Conservation (phyloP, 169 alveolate species). For the Cryptosporidium sp. region DNA sequence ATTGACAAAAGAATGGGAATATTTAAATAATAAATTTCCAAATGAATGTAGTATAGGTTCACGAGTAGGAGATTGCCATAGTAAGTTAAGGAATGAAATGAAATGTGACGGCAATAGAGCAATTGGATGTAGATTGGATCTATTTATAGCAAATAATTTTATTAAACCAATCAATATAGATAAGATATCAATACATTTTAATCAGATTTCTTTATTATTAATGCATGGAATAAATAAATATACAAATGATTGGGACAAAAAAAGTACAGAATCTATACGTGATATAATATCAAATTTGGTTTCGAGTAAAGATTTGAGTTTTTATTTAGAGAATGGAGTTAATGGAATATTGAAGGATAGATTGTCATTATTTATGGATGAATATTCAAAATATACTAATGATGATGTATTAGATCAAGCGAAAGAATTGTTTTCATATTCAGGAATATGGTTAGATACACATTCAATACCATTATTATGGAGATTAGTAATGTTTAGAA, state of each 20-base stretch:
- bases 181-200: not conserved
- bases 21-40: constrained; percentile 76
- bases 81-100: constrained; percentile 53
- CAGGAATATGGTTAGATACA: constrained; percentile 40
- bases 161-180: constrained; percentile 76
- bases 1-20: constrained; percentile 75
- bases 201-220: constrained; percentile 31
- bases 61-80: constrained; percentile 80
- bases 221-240: constrained; percentile 34
- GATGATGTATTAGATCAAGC: not conserved
- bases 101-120: constrained; percentile 52
- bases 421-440: constrained; percentile 28
- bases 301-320: constrained; percentile 1
- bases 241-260: constrained; percentile 19
- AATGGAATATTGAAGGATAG: constrained; percentile 26
- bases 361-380: constrained; percentile 21
- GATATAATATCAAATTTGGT: constrained; percentile 30
- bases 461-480: constrained; percentile 56
- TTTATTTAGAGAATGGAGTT: constrained; percentile 25
- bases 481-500: constrained; percentile 51
- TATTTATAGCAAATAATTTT: constrained; percentile 76
- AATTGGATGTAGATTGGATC: constrained; percentile 61
- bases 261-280: not conserved
- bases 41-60: constrained; percentile 78
- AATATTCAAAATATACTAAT: not conserved